A percentile compares a stretch with the other conserved stretches of the same genome.
phyloP scores from a whole-genome alignment of 169 alveolate genomes.

The Cyclospora cayetanensis region DNA sequence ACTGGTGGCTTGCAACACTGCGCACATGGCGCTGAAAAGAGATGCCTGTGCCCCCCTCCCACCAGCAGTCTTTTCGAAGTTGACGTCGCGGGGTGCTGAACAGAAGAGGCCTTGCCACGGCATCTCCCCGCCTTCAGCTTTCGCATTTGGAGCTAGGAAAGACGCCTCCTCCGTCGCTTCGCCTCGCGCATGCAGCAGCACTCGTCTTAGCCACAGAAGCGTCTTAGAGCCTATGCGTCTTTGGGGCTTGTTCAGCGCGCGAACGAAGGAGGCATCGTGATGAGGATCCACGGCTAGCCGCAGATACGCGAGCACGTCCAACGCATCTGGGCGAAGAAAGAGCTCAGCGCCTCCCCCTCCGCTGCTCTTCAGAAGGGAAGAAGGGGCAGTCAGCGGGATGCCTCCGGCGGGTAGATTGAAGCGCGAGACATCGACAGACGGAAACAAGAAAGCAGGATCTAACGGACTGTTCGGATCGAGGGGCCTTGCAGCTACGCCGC shows the following conservation, averaged over 20 bases:
- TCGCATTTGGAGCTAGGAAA: neutral
- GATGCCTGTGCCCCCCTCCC: constrained; percentile 24
- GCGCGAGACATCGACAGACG: neutral
- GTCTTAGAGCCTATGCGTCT: constrained; percentile 79
- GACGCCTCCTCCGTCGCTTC: neutral
- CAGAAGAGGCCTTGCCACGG: constrained; percentile 30
- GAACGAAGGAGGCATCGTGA: constrained; percentile 80
- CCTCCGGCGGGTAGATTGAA: constrained; percentile 29
- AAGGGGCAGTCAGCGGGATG: constrained; percentile 44
- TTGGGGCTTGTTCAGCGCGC: constrained; percentile 81
- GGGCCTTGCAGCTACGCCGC: neutral
- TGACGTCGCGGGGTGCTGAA: neutral
- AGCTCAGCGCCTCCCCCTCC: constrained; percentile 54
- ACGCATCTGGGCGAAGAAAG: constrained; percentile 29
- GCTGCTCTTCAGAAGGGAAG: neutral
- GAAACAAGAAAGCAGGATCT: constrained; percentile 63
- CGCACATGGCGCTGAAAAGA: constrained; percentile 50
- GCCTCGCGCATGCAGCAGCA: neutral
- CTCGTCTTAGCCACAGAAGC: constrained; percentile 39
- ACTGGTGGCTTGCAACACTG: constrained; percentile 9
- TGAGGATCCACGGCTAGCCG: constrained; percentile 79
- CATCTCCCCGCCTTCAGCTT: too few relatives aligned
- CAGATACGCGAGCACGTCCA: constrained; percentile 78
- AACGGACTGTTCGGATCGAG: constrained; percentile 50
- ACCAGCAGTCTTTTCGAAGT: neutral